Evolutionary conservation across 192 early-diverging fungal genomes (phyloP).

Genomic region (Blastocladiella britannica): DNA sequence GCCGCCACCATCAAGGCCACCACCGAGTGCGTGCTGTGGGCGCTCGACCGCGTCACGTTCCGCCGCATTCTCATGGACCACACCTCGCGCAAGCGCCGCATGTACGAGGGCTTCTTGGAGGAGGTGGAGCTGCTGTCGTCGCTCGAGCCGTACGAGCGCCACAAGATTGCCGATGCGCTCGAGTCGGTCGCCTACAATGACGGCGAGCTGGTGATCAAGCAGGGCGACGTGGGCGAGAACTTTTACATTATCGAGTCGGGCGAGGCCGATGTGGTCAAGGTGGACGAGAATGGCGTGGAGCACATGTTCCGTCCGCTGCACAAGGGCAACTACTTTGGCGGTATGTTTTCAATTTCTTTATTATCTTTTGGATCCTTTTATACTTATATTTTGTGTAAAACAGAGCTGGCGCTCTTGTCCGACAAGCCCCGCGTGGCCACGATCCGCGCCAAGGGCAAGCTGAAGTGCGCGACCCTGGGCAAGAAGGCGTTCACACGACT

Average conservation of each 20-base stretch:
- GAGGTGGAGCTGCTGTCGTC: slow-evolving; percentile 71
- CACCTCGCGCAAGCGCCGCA: slow-evolving; percentile 76
- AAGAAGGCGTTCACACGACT: slow-evolving; percentile 89
- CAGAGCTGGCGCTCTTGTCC: slow-evolving; percentile 88
- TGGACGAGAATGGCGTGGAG: slow-evolving; percentile 56
- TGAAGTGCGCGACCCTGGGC: slow-evolving; percentile 89
- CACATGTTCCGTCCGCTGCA: slow-evolving; percentile 44
- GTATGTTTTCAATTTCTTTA: slow-evolving; percentile 18
- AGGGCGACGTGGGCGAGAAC: slow-evolving; percentile 81
- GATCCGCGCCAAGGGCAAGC: slow-evolving; percentile 58
- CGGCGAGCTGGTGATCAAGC: slow-evolving; percentile 58
- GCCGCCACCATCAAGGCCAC: slow-evolving; percentile 88
- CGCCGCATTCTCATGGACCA: slow-evolving; percentile 94
- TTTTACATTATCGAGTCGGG: slow-evolving; percentile 95
- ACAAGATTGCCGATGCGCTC: slow-evolving; percentile 95
- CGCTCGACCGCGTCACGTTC: slow-evolving; percentile 92
- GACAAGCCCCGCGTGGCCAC: slow-evolving; percentile 83
- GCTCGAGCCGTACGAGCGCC: slow-evolving; percentile 71
- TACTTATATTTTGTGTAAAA: slow-evolving; percentile 4
- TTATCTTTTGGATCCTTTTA: slow-evolving; percentile 4
- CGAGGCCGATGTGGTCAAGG: slow-evolving; percentile 59
- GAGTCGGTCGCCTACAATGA: slow-evolving; percentile 79
- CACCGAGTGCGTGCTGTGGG: slow-evolving; percentile 72
- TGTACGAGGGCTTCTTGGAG: slow-evolving; percentile 93
- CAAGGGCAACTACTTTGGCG: slow-evolving; percentile 92